phyloP scores from a whole-genome alignment of 2,329 filamentous ascomycete genomes.

The Colletotrichum cuscutae region DNA sequence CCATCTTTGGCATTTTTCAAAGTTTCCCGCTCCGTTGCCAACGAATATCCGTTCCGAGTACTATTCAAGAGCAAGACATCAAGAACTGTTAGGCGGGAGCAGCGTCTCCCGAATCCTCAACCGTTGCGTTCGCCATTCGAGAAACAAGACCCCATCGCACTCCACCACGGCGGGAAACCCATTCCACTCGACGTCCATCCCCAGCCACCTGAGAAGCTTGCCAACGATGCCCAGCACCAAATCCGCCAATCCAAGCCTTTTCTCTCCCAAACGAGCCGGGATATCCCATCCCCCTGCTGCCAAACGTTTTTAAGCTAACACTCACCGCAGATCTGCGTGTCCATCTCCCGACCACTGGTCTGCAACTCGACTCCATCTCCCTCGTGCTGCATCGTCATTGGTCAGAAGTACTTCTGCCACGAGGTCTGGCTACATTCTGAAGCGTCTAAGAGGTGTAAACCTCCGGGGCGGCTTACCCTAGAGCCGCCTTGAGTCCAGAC shows the following conservation, averaged over 20 bases:
- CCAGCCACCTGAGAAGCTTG: constrained; percentile 26
- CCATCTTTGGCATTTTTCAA: neutral
- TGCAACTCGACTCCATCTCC: constrained; percentile 11
- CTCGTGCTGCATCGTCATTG: neutral
- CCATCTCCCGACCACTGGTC: constrained; percentile 17
- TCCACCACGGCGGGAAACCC: constrained; percentile 23
- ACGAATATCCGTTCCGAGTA: neutral
- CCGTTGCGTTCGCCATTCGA: constrained; percentile 5
- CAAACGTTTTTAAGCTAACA: neutral
- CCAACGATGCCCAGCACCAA: constrained; percentile 8
- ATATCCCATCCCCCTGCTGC: neutral
- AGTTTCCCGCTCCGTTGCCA: neutral
- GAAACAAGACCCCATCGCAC: neutral
- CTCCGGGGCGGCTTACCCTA: neutral
- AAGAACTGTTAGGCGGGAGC: constrained; percentile 6
- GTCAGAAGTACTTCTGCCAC: neutral
- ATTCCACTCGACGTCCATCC: constrained; percentile 18
- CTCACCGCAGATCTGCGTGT: constrained; percentile 32
- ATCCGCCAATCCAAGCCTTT: constrained; percentile 18
- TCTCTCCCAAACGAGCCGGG: constrained; percentile 6
- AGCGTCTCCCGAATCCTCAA: neutral
- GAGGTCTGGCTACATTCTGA: neutral
- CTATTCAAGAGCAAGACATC: neutral
- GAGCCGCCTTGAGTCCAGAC: neutral
- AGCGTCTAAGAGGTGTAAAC: neutral